A percentile compares a stretch with the other conserved stretches of the same genome.
These are phyloP conservation scores for Drechslerella coelobrocha DNA, from an alignment of 2,329 filamentous ascomycete species.

Conservation along the genomic window DNA sequence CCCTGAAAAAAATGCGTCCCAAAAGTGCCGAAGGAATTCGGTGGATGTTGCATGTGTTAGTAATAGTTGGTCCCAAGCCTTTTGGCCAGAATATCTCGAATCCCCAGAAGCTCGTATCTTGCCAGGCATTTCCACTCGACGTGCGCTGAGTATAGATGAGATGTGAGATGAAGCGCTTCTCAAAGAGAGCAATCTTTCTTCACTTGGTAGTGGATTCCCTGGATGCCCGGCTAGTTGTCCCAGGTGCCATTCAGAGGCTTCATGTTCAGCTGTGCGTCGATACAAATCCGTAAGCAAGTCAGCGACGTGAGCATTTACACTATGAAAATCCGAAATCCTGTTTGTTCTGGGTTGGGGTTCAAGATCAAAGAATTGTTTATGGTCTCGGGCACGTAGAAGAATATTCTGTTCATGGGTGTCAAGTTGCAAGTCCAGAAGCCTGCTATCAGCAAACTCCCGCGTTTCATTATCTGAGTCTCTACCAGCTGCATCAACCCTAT, in stretches of 20 bases:
- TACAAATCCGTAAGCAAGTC: slow-evolving; percentile 18
- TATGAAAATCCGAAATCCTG: not conserved
- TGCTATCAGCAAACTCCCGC: slow-evolving; percentile 51
- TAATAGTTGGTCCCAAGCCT: slow-evolving; percentile 68
- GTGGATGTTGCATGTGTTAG: slow-evolving; percentile 89
- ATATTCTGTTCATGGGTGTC: slow-evolving; percentile 28
- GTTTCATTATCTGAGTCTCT: not conserved
- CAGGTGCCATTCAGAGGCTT: not conserved
- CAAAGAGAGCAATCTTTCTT: slow-evolving; percentile 49
- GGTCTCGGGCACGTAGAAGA: slow-evolving; percentile 20
- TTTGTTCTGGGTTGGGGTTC: not conserved
- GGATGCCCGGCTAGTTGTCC: not conserved
- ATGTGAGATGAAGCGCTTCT: slow-evolving; percentile 37
- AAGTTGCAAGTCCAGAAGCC: slow-evolving; percentile 22
- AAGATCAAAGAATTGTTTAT: slow-evolving; percentile 31
- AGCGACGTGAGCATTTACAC: not conserved
- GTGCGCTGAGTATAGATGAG: slow-evolving; percentile 32
- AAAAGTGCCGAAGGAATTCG: slow-evolving; percentile 98
- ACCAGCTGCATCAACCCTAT: slow-evolving; percentile 10
- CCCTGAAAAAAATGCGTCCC: slow-evolving; percentile 87
- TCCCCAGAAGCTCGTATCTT: slow-evolving; percentile 54
- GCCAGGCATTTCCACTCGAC: slow-evolving; percentile 52
- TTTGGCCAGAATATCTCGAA: slow-evolving; percentile 61
- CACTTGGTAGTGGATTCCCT: slow-evolving; percentile 12
- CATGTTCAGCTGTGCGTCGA: slow-evolving; percentile 8